Evolutionary conservation across 257 asterid genomes (phyloP).

Genomic region (Penstemon davidsonii): DNA sequence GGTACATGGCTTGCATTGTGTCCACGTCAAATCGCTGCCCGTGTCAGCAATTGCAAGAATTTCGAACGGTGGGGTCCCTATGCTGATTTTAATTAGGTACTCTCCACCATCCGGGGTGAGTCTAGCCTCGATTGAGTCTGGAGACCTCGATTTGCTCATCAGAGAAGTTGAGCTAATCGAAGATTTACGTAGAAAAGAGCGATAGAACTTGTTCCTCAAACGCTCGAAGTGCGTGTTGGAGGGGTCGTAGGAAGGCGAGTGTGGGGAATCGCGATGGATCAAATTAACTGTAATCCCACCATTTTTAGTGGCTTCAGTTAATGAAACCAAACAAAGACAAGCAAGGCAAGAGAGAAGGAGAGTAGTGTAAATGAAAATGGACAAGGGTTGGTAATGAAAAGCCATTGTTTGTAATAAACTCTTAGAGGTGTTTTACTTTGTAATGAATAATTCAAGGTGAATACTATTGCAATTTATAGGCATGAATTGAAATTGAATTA

Average conservation of each 20-base stretch:
- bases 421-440: not conserved
- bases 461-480: conserved; percentile 6
- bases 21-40: conserved; percentile 55
- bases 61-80: conserved; percentile 46
- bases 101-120: conserved; percentile 29
- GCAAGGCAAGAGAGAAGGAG: conserved; percentile 6
- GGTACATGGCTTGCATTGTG: conserved; percentile 51
- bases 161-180: not conserved
- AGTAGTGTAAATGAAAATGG: not conserved
- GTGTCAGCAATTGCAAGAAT: conserved; percentile 43
- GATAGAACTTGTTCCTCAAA: conserved; percentile 15
- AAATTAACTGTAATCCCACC: conserved; percentile 36
- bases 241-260: conserved; percentile 34
- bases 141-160: not conserved
- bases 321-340: conserved; percentile 9
- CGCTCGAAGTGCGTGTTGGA: conserved; percentile 24
- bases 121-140: not conserved
- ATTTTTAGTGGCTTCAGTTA: not conserved
- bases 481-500: not conserved
- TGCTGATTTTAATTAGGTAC: conserved; percentile 37
- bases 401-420: conserved; percentile 14
- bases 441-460: not conserved
- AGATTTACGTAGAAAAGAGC: conserved; percentile 28
- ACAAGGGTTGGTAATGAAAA: conserved; percentile 10
- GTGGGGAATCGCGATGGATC: conserved; percentile 39